Percentiles rank a stretch among this genome's conserved stretches.
Evolutionary conservation across 2,329 filamentous ascomycete species (phyloP).

Genomic region (Ramularia endophylla): DNA sequence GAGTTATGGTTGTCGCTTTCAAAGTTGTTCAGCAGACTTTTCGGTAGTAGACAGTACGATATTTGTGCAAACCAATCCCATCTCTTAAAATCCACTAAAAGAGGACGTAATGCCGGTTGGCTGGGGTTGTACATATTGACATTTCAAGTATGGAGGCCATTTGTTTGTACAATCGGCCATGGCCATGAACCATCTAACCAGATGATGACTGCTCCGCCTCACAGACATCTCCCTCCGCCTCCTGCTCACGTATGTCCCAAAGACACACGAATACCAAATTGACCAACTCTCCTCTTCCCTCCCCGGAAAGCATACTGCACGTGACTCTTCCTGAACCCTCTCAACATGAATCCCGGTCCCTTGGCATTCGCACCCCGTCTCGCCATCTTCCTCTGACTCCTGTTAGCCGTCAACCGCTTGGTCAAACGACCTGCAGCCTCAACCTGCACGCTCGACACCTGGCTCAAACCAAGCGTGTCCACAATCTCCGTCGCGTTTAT

Average conservation of each 20-base stretch:
- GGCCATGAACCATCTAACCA: too few relatives aligned
- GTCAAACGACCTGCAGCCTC: slow-evolving; percentile 29
- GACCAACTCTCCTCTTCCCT: slow-evolving; percentile 29
- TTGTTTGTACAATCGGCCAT: too few relatives aligned
- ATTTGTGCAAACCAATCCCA: too few relatives aligned
- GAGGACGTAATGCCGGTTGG: too few relatives aligned
- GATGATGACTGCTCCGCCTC: too few relatives aligned
- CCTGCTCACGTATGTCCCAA: slow-evolving; percentile 23
- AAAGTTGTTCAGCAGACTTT: too few relatives aligned
- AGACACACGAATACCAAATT: slow-evolving; percentile 26
- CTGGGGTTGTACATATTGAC: too few relatives aligned
- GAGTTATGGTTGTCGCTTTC: too few relatives aligned
- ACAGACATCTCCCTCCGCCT: too few relatives aligned
- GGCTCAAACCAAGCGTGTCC: slow-evolving; percentile 21
- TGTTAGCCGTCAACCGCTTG: slow-evolving; percentile 31
- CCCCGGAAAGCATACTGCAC: slow-evolving; percentile 18
- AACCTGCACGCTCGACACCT: slow-evolving; percentile 26
- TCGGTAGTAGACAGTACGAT: too few relatives aligned
- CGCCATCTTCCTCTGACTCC: slow-evolving; percentile 25
- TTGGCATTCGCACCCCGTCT: slow-evolving; percentile 26
- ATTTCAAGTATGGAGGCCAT: too few relatives aligned
- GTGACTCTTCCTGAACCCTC: slow-evolving; percentile 26
- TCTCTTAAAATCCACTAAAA: too few relatives aligned
- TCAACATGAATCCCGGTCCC: slow-evolving; percentile 22
- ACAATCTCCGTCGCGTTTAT: slow-evolving; percentile 20